phyloP scores from a whole-genome alignment of 805 yeast species.

The Priceomyces carsonii region DNA sequence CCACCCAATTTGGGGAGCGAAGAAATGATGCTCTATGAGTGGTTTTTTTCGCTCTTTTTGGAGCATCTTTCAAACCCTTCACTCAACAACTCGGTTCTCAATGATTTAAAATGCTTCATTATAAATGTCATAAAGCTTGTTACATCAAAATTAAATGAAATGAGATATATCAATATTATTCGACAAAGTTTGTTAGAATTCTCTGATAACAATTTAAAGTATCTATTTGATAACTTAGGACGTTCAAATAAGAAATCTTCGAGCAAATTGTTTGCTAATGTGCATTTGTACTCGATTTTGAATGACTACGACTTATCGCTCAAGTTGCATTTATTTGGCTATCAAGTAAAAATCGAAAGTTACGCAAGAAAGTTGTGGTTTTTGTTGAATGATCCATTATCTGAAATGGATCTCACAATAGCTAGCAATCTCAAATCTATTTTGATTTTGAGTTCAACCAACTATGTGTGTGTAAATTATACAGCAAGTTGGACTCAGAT shows the following conservation, averaged over 20 bases:
- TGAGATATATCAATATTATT: conserved; percentile 22
- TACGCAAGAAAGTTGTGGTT: conserved; percentile 33
- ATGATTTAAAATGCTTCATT: conserved; percentile 31
- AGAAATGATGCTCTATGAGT: conserved; percentile 23
- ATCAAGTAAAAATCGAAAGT: conserved; percentile 30
- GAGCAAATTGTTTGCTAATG: conserved; percentile 14
- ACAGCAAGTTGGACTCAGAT: conserved; percentile 26
- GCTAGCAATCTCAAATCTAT: conserved; percentile 28
- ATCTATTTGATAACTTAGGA: conserved; percentile 13
- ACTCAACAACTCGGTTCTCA: conserved; percentile 12
- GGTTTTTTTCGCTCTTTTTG: conserved; percentile 29
- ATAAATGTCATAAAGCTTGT: conserved; percentile 32
- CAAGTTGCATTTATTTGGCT: conserved; percentile 22
- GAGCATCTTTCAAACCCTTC: conserved; percentile 22
- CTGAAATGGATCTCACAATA: conserved; percentile 5
- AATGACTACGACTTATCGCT: conserved; percentile 36
- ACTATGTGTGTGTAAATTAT: conserved; percentile 26
- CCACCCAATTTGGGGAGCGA: conserved; percentile 1
- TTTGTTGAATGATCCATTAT: conserved; percentile 12
- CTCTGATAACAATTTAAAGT: conserved; percentile 17
- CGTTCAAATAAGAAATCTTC: conserved; percentile 2
- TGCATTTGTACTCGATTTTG: conserved; percentile 36
- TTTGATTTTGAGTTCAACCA: conserved; percentile 29
- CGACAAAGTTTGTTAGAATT: conserved; percentile 16
- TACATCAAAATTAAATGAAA: conserved; percentile 27